Evolutionary conservation across 192 early-diverging fungal species (phyloP).

Genomic region (Polychytrium aggregatum): DNA sequence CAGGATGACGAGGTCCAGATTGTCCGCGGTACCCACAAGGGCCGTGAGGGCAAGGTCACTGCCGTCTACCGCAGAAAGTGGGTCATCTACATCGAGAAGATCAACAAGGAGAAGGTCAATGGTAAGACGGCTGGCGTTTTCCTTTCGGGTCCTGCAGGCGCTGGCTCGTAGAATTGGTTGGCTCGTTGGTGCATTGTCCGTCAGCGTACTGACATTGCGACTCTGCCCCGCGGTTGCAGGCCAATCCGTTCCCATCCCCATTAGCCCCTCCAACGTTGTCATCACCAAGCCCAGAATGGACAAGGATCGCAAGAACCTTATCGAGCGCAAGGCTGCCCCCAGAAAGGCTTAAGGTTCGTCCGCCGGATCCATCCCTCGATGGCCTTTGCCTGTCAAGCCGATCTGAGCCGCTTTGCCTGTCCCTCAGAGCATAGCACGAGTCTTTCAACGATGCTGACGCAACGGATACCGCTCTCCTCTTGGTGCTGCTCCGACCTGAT

Average conservation of each 20-base stretch:
- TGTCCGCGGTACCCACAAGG: constrained; percentile 92
- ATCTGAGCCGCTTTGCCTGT: too few relatives aligned
- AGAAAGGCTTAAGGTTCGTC: too few relatives aligned
- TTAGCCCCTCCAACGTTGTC: constrained; percentile 98
- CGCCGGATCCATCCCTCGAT: too few relatives aligned
- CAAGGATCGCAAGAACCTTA: constrained; percentile 87
- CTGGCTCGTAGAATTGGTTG: neutral
- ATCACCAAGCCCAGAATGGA: constrained; percentile 92
- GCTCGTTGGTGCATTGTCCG: neutral
- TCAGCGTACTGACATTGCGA: neutral
- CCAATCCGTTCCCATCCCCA: constrained; percentile 75
- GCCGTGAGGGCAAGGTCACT: constrained; percentile 91
- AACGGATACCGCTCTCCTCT: too few relatives aligned
- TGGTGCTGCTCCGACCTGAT: too few relatives aligned
- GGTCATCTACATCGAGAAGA: constrained; percentile 97
- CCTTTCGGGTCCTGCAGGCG: neutral
- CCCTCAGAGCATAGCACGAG: too few relatives aligned
- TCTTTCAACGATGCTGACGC: too few relatives aligned
- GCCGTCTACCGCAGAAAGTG: constrained; percentile 98
- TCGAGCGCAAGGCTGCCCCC: constrained; percentile 95
- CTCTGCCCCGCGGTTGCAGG: constrained; percentile 10
- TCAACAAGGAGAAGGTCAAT: constrained; percentile 96
- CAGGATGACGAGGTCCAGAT: constrained; percentile 96
- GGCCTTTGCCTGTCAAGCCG: too few relatives aligned
- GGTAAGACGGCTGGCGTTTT: constrained; percentile 28